These are phyloP conservation scores for Massospora cicadina DNA, from an alignment of 371 early-diverging fungal species.

Conservation along the genomic window DNA sequence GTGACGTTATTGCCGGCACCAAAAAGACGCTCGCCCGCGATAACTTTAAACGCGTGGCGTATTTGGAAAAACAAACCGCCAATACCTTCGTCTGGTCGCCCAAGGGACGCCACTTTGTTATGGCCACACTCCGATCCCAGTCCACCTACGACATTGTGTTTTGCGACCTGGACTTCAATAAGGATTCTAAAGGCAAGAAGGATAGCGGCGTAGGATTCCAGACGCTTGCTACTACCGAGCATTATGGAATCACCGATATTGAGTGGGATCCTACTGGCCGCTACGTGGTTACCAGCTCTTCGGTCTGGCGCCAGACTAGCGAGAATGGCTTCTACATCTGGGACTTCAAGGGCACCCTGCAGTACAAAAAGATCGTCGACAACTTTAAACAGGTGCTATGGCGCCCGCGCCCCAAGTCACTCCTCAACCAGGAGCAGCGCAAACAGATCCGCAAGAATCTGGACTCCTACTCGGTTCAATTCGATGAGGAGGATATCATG, in stretches of 20 bases:
- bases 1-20: constrained; percentile 29
- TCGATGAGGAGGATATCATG: constrained; percentile 76
- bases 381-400: constrained; percentile 84
- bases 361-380: constrained; percentile 55
- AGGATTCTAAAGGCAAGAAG: constrained; percentile 28
- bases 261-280: constrained; percentile 98
- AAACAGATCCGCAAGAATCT: constrained; percentile 78
- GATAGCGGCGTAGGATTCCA: constrained; percentile 28
- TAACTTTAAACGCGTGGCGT: constrained; percentile 47
- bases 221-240: constrained; percentile 56
- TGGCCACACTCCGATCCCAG: constrained; percentile 69
- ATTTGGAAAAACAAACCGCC: constrained; percentile 56
- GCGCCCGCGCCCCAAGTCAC: constrained; percentile 83
- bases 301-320: constrained; percentile 59
- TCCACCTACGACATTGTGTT: constrained; percentile 76
- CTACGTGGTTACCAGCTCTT: constrained; percentile 71
- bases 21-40: constrained; percentile 30
- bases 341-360: constrained; percentile 75
- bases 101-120: constrained; percentile 79
- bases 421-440: constrained; percentile 65
- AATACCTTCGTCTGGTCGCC: constrained; percentile 89
- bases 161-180: constrained; percentile 74
- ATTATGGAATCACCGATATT: constrained; percentile 84
- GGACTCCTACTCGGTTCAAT: constrained; percentile 64
- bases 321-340: constrained; percentile 87